A percentile compares a stretch with the other conserved stretches of the same genome.
phyloP scores from a whole-genome alignment of 2,329 filamentous ascomycete species.

The Diaporthe sp. region DNA sequence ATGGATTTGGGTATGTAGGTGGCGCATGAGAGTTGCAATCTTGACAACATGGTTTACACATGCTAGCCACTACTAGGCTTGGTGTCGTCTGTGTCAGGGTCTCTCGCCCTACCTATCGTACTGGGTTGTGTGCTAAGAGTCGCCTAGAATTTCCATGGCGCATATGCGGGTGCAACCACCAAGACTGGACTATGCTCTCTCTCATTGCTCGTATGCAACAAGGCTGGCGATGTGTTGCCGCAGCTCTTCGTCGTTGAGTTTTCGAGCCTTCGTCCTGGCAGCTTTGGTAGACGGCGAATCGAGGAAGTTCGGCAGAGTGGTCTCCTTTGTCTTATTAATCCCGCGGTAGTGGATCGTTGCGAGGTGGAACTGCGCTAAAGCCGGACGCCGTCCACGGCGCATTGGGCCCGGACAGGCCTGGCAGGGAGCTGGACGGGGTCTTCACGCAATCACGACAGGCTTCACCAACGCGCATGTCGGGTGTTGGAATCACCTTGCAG shows the following conservation, averaged over 20 bases:
- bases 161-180: not conserved
- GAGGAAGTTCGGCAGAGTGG: not conserved
- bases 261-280: not conserved
- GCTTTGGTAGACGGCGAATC: not conserved
- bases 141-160: not conserved
- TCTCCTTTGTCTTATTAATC: not conserved
- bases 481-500: conserved; percentile 27
- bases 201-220: not conserved
- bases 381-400: conserved; percentile 6
- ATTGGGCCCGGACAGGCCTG: not conserved
- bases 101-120: conserved; percentile 5
- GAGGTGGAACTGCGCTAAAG: conserved; percentile 10
- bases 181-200: not conserved
- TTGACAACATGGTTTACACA: conserved; percentile 17
- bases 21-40: conserved; percentile 16
- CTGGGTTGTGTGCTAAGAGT: not conserved
- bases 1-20: not conserved
- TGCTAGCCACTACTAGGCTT: not conserved
- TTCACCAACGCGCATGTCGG: conserved; percentile 17
- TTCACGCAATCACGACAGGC: not conserved
- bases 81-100: not conserved
- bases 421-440: conserved; percentile 1
- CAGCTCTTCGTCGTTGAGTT: not conserved
- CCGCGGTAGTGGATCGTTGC: conserved; percentile 11
- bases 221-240: not conserved